phyloP scores from a whole-genome alignment of 2,329 filamentous ascomycete species.

The Alternaria solani region DNA sequence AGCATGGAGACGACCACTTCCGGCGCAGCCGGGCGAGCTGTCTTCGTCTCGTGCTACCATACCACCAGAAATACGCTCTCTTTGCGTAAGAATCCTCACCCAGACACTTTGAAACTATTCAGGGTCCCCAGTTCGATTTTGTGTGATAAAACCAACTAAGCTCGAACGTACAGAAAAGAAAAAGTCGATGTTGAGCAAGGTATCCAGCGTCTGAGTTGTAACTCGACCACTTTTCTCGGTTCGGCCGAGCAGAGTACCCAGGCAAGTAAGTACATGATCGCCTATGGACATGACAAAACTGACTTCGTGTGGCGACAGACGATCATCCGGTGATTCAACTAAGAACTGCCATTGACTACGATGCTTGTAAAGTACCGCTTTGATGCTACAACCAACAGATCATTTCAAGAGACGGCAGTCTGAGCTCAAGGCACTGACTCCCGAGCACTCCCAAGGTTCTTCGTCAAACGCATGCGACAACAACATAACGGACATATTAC shows the following conservation, averaged over 20 bases:
- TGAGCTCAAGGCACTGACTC: conserved; percentile 2
- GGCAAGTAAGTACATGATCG: background rate
- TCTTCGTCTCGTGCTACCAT: background rate
- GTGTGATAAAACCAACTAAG: background rate
- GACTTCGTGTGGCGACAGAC: background rate
- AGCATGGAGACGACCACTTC: background rate
- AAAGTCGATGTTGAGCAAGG: background rate
- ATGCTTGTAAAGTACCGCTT: background rate
- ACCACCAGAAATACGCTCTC: background rate
- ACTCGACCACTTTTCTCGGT: background rate
- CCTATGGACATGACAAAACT: background rate
- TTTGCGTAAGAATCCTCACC: background rate
- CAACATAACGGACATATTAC: background rate
- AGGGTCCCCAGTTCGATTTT: background rate
- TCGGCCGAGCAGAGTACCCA: background rate
- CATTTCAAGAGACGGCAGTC: background rate
- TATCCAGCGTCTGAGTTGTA: background rate
- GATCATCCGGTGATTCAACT: background rate
- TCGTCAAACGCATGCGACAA: background rate
- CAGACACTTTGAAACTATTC: background rate
- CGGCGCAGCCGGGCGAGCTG: background rate
- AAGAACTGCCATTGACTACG: background rate
- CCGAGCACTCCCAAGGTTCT: background rate
- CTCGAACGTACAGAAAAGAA: background rate
- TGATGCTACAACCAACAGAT: background rate